phyloP scores from a whole-genome alignment of 1,284 basidiomycete genomes.

The Lentinula novae-zelandiae region DNA sequence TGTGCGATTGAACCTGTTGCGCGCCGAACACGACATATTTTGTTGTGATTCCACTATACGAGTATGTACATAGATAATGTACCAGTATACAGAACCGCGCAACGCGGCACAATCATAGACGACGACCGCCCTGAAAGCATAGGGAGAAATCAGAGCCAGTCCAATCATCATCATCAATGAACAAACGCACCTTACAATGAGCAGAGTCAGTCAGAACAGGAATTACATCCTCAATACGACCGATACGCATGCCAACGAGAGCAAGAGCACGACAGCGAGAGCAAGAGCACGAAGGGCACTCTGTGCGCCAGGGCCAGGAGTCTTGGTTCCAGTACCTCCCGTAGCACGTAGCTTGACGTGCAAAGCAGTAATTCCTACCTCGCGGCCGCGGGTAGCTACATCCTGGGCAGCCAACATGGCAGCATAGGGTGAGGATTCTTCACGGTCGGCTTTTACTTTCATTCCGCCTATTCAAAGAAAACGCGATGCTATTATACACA shows the following conservation, averaged over 20 bases:
- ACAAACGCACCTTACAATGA: constrained; percentile 77
- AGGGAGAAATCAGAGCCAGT: constrained; percentile 12
- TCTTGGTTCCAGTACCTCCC: constrained; percentile 98
- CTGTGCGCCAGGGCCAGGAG: constrained; percentile 97
- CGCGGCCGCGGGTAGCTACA: constrained; percentile 93
- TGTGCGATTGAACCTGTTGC: constrained; percentile 49
- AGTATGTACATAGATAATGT: not conserved
- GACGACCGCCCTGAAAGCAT: constrained; percentile 87
- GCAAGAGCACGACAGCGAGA: constrained; percentile 93
- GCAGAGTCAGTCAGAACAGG: constrained; percentile 97
- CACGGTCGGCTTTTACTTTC: constrained; percentile 99
- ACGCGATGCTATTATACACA: constrained; percentile 3
- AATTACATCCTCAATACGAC: constrained; percentile 96
- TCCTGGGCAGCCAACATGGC: constrained; percentile 99
- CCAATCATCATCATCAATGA: not conserved
- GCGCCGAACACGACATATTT: constrained; percentile 72
- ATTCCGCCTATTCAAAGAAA: constrained; percentile 70
- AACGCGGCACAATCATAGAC: constrained; percentile 59
- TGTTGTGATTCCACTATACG: not conserved
- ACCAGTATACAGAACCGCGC: not conserved
- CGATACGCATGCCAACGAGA: constrained; percentile 98
- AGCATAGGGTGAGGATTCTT: constrained; percentile 99
- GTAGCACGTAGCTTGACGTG: constrained; percentile 98
- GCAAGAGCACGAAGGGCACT: constrained; percentile 97
- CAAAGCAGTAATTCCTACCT: constrained; percentile 97